Evolutionary conservation across 805 yeast genomes (phyloP), one percentile per base, ranked within the genome.

Genomic region (Saturnispora hagleri): DNA sequence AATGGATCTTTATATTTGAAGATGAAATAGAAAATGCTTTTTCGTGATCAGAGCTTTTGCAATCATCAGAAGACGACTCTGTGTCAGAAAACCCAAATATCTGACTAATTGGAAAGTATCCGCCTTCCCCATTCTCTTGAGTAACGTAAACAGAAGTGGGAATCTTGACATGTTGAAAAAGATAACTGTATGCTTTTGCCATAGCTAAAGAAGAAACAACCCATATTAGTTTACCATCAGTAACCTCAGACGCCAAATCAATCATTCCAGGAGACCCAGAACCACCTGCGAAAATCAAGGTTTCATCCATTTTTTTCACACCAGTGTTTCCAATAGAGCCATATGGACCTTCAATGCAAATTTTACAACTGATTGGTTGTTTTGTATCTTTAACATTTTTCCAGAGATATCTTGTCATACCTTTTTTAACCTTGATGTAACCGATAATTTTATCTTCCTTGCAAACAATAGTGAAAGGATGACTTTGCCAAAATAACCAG

Each of bases 221-320:
- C 95, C 95, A 87, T 26, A 76, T 60, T 52, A 85, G 71, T 52
- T 76, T 74, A 31, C 73, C 65, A 5, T 50, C 51, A 22, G 63
- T 62, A 72, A 59, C 50, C 5, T 50, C 43, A 3, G 44, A 5
- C 0, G 71, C 73, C 57, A 72, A 74, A 17, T 73, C 70, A 49
- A 68, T n/a, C n/a, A 74, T 66, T 18, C 80, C 84, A 0, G 90
- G 83, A 47, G 82, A 70, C 46, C 90, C 93, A 46, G 77, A 75
- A 18, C 93, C 91, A 36, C 88, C 89, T 6, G 89, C 84, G 22
- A n/a, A n/a, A n/a, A n/a, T n/a, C n/a, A n/a, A n/a, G n/a, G n/a
- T n/a, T n/a, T n/a, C n/a, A n/a, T n/a, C 83, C 53, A 45, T 81
- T 71, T 69, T 67, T 67, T n/a, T 66, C 15, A 79, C 66, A 2